Base-by-base conservation (phyloP, 352 stramenopile species). In the Phytophthora ohioensis region DNA sequence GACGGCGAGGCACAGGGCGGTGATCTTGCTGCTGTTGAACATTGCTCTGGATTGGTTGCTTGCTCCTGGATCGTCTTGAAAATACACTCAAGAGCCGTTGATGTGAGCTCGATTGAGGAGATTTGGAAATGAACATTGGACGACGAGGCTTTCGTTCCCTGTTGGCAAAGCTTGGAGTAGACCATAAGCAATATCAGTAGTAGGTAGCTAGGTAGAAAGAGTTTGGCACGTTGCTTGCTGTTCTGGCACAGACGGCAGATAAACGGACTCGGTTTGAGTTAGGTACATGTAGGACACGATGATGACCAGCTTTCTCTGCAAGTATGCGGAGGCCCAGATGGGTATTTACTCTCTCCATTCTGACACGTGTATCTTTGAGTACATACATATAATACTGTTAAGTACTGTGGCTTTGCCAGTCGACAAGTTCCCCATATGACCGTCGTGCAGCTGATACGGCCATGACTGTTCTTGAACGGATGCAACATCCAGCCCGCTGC, bases 11-110 rank as follows among this genome's bases (percentile, higher is more conserved):
- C 55, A 71, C 21, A 71, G 12, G n/a, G 56, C 21, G 49, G 21
- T 11, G 42, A 71, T 62, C 39, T 71, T 71, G 39, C 42, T 57
- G 32, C 34, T 54, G 54, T 15, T 57, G 34, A 66, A 67, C 64
- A 71, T 66, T 4, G 55, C 30, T 38, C 8, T n/a, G 38, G 15
- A 56, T 56, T 10, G 36, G 21, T 21, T 21, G 21, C 1, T 49
- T 48, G 38, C 15, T 27, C 10, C 17, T 46, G 39, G 7, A 6
- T 47, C 10, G 30, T 55, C n/a, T 35, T 45, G 30, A 15, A 63
- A 21, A 21, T 21, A 21, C 21, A 21, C 21, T 21, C 21, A 21
- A 21, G 21, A 21, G 21, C 21, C 1, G 21, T 21, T 21, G 21
- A 9, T 51, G 36, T 49, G 32, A 41, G 4, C 47, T 58, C 47